Percentiles rank a stretch among this genome's conserved stretches.
Conservation (phyloP, 2,329 filamentous ascomycete genomes). For the Pseudogymnoascus sp. region DNA sequence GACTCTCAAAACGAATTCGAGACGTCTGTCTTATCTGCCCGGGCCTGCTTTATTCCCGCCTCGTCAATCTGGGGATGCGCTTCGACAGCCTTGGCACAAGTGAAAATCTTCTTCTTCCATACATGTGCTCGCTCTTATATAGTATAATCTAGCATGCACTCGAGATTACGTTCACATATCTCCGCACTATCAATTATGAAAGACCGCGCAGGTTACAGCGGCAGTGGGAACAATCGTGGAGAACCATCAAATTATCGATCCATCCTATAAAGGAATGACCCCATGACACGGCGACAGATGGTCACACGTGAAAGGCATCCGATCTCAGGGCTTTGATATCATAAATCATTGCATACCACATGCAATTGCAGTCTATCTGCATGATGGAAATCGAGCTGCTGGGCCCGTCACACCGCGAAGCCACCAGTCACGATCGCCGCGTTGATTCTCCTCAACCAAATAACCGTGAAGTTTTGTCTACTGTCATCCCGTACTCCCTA, state of each 20-base stretch:
- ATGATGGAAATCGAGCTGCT: background rate
- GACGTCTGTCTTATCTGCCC: background rate
- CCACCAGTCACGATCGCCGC: background rate
- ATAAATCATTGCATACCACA: background rate
- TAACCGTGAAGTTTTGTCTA: background rate
- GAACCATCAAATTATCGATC: background rate
- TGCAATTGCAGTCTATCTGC: conserved; percentile 1
- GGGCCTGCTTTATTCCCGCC: background rate
- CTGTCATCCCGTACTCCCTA: background rate
- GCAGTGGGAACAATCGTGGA: background rate
- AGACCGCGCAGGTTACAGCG: background rate
- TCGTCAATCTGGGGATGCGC: background rate
- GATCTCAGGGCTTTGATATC: background rate
- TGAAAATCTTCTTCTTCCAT: background rate
- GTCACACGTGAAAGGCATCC: background rate
- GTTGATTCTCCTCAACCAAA: background rate
- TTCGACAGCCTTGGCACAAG: background rate
- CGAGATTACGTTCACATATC: too few species aligned
- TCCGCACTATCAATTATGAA: background rate
- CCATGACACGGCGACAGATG: background rate
- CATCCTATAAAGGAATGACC: background rate
- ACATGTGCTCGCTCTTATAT: background rate
- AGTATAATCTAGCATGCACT: background rate
- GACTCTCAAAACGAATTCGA: background rate
- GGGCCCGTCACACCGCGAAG: background rate